Percentiles rank a stretch among this genome's conserved stretches.
These are phyloP conservation scores for Paramecium sonneborni DNA, from an alignment of 73 alveolate genomes.

Conservation along the genomic window DNA sequence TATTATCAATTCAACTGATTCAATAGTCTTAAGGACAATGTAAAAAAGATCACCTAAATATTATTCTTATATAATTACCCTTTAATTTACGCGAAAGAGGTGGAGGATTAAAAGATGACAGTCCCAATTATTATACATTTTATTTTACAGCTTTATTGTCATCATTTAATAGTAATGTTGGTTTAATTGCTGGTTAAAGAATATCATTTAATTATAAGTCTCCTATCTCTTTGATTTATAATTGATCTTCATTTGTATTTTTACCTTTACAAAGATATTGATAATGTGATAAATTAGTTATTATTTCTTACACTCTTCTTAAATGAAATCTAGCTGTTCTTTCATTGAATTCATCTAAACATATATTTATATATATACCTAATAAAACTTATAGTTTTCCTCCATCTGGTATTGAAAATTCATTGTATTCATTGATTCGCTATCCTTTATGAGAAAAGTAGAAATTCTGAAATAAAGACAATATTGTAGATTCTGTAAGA, in stretches of 20 bases:
- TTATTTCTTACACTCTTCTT: constrained; percentile 22
- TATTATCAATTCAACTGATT: constrained; percentile 68
- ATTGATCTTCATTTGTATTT: neutral
- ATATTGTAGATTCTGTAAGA: constrained; percentile 63
- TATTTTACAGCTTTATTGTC: neutral
- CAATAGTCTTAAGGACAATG: constrained; percentile 78
- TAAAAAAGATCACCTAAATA: constrained; percentile 82
- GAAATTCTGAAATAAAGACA: constrained; percentile 53
- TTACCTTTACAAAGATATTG: constrained; percentile 29
- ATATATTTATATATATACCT: neutral
- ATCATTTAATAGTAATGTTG: neutral
- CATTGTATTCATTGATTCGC: constrained; percentile 63
- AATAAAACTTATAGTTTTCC: neutral
- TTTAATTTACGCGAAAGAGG: constrained; percentile 77
- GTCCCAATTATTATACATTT: neutral
- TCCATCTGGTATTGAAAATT: constrained; percentile 39
- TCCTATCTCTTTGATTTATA: neutral
- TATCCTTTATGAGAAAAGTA: constrained; percentile 42
- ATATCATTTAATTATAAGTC: neutral
- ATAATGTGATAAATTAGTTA: neutral
- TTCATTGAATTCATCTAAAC: constrained; percentile 38
- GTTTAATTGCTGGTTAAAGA: constrained; percentile 12
- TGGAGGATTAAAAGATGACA: constrained; percentile 83
- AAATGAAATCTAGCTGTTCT: constrained; percentile 49
- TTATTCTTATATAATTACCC: neutral